Evolutionary conservation across 2,329 filamentous ascomycete species (phyloP).

Genomic region (Fusarium musae): DNA sequence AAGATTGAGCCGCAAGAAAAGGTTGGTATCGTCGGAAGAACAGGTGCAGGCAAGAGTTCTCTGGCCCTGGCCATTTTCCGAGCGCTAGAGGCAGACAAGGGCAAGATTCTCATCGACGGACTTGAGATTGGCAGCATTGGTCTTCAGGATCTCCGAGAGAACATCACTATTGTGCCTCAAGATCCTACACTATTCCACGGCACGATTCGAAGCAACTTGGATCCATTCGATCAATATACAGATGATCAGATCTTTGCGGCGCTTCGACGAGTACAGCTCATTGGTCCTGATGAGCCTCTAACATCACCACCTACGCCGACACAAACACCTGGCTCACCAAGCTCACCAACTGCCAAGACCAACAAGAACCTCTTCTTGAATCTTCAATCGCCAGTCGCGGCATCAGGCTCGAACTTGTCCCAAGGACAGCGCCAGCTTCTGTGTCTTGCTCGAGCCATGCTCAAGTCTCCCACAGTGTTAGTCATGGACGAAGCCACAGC

Average conservation of each 20-base stretch:
- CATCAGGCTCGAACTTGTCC: slow-evolving; percentile 93
- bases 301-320: slow-evolving; percentile 45
- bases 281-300: slow-evolving; percentile 67
- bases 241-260: slow-evolving; percentile 92
- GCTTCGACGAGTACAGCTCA: slow-evolving; percentile 87
- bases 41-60: slow-evolving; percentile 96
- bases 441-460: slow-evolving; percentile 90
- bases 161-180: slow-evolving; percentile 97
- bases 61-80: slow-evolving; percentile 93
- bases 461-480: slow-evolving; percentile 91
- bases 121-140: slow-evolving; percentile 92
- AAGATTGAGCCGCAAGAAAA: slow-evolving; percentile 88
- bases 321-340: slow-evolving; percentile 39
- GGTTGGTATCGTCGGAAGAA: slow-evolving; percentile 94
- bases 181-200: slow-evolving; percentile 95
- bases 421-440: slow-evolving; percentile 96
- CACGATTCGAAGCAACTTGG: slow-evolving; percentile 90
- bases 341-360: slow-evolving; percentile 58
- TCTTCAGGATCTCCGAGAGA: slow-evolving; percentile 90
- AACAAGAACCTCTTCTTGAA: slow-evolving; percentile 98
- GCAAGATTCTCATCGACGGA: slow-evolving; percentile 89
- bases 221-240: slow-evolving; percentile 89
- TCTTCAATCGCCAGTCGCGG: slow-evolving; percentile 82
- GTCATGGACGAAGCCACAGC: slow-evolving; percentile 99
- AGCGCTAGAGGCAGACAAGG: slow-evolving; percentile 88